Base-by-base conservation (phyloP, 1,284 basidiomycete species). In the Sanghuangporus weigelae region DNA sequence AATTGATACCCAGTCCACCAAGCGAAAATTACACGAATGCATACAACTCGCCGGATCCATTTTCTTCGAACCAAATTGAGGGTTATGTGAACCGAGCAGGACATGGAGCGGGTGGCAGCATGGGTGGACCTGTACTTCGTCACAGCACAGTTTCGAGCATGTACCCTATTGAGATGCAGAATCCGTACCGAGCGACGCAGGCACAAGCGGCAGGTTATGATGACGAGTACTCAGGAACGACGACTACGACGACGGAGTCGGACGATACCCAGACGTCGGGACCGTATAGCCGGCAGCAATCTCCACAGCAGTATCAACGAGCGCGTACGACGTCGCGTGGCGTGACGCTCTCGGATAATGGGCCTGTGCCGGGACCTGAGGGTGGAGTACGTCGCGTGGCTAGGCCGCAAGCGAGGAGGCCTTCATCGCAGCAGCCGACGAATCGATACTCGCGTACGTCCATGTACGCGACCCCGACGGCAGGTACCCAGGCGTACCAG, bases 301-400 rank as follows among this genome's bases (percentile, higher is more conserved):
- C 35, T 55, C 69, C 70, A 60, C 72, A 70, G 68, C 60, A 51
- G 63, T 59, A 62, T 61, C 69, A 69, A 57, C 67, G 39, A 54
- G 66, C 69, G 60, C 70, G 71, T 59, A 72, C 69, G 68, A 58
- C 39, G 63, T 60, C 63, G 63, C 80, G 89, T 19, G 92, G 93
- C 38, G 80, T 95, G 39, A 87, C 86, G 59, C 74, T 95, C 63
- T 83, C 84, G 56, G 93, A 95, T 70, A 79, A 83, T 67, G 93
- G 93, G 14, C 91, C 90, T 55, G 90, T 94, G 2, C 85, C 89
- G 54, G 83, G 83, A 36, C 84, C 87, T 6, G 87, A 91, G 4
- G 88, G 86, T 19, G 40, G 40, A 46, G 90, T 92, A 16, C 82
- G 90, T 44, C 77, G 90, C 62, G 86, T 92, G 21, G 80, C 87